Evolutionary conservation across 2,329 filamentous ascomycete species (phyloP), one percentile per base, ranked within the genome.

Genomic region (Scleromitrula shiraiana): DNA sequence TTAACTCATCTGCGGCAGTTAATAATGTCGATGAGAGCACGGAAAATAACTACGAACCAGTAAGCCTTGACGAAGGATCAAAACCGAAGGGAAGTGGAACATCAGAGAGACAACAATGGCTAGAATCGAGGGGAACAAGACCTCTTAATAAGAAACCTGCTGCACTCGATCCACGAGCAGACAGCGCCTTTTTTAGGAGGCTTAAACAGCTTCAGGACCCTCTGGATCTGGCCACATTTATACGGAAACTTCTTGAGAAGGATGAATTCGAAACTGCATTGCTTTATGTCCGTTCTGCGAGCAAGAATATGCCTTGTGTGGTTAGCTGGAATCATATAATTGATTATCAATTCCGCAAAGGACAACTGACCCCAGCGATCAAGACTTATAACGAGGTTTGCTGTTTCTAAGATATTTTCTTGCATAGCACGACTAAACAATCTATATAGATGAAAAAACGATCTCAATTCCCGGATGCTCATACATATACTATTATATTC

Each of bases 301-400:
- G 82, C 64, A 79, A 75, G 55, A 65, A 72, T 1, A 72, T 77
- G 54, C 70, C 81, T 50, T 81, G 84, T 54, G 71, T 78, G 4
- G 89, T 94, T 50, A 82, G 85, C 50, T 98, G 91, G 90, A 97
- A 97, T 66, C 78, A 86, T 61, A 67, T 95, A 37, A 82, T 98
- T 49, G 76, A 83, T 49, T 80, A 88, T 64, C 72, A 79, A 53
- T 68, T 96, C 64, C 67, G 74, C 35, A 70, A 79, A 20, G 71
- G 77, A 35, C 74, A 74, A 43, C 65, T 88, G 27, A 73, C 74
- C 51, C 68, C 72, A 17, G 90, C 86, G 15, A 68, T 95, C 49
- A 89, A 85, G 67, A 71, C 88, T n/a, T 96, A 82, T 69, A 95
- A 96, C 65, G 91, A 97, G 65, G 85, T 86, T 65, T 53, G 72